These are phyloP conservation scores for Senna siamea DNA, from an alignment of 306 rosid genomes.

Conservation along the genomic window DNA sequence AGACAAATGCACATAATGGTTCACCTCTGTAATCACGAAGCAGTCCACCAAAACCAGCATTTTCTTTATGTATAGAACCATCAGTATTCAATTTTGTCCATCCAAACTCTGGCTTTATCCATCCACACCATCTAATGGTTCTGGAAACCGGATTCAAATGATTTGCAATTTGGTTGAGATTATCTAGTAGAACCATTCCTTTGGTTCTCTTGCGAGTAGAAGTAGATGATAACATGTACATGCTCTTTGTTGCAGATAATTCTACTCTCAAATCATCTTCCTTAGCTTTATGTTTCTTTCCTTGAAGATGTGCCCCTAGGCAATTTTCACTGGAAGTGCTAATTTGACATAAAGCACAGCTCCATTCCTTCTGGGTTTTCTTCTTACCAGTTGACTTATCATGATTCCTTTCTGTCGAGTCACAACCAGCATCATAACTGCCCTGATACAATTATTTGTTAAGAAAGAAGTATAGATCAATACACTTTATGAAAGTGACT, in stretches of 20 bases:
- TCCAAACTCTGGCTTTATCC: constrained; percentile 60
- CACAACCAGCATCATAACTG: constrained; percentile 16
- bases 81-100: constrained; percentile 73
- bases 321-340: constrained; percentile 50
- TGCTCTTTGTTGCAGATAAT: constrained; percentile 27
- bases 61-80: constrained; percentile 52
- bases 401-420: constrained; percentile 23
- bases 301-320: constrained; percentile 51
- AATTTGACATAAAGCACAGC: constrained; percentile 66
- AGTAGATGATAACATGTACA: constrained; percentile 28
- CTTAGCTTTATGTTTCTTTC: constrained; percentile 55
- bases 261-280: constrained; percentile 33
- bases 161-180: constrained; percentile 54
- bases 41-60: constrained; percentile 60
- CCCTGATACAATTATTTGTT: constrained; percentile 47
- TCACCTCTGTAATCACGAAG: constrained; percentile 54
- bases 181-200: constrained; percentile 50
- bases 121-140: constrained; percentile 49
- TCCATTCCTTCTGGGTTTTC: constrained; percentile 66
- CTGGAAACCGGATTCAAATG: constrained; percentile 47
- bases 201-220: constrained; percentile 37
- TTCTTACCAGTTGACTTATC: constrained; percentile 31
- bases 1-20: constrained; percentile 64
- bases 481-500: constrained; percentile 7
- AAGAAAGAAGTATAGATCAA: constrained; percentile 10